Conservation (phyloP, 805 yeast genomes). For the Wickerhamomyces strasburgensis region DNA sequence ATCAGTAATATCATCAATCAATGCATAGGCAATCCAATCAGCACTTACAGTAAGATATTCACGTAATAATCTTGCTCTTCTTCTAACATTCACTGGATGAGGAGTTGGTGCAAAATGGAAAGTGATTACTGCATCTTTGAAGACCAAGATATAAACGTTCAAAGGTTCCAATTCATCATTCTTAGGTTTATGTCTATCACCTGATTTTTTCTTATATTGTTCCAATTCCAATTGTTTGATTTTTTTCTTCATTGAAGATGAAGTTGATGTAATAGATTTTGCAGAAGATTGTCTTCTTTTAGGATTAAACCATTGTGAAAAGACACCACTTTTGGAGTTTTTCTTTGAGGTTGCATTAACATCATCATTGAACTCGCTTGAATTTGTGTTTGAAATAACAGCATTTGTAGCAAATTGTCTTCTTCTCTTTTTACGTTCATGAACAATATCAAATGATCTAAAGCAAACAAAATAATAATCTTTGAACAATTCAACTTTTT, state of each 20-base stretch:
- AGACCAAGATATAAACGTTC: constrained; percentile 89
- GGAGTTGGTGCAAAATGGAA: constrained; percentile 95
- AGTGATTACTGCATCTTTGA: constrained; percentile 84
- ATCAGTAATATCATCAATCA: constrained; percentile 95
- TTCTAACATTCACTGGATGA: constrained; percentile 91
- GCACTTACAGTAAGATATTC: constrained; percentile 89
- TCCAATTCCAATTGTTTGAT: constrained; percentile 29
- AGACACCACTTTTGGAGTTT: constrained; percentile 2
- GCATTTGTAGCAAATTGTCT: constrained; percentile 8
- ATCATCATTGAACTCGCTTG: no score
- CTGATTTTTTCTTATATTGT: constrained; percentile 37
- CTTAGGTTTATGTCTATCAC: constrained; percentile 39
- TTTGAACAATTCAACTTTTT: constrained; percentile 88
- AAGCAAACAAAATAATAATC: constrained; percentile 91
- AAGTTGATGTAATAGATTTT: constrained; percentile 14
- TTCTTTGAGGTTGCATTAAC: constrained; percentile 1
- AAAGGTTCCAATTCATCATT: constrained; percentile 72
- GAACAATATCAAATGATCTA: constrained; percentile 74
- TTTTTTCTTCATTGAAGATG: constrained; percentile 26
- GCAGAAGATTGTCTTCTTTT: constrained; percentile 15
- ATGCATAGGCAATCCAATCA: constrained; percentile 96
- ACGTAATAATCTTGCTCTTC: constrained; percentile 81
- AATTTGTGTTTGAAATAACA: no score
- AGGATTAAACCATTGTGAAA: constrained; percentile 10
- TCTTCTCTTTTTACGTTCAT: constrained; percentile 55